Conservation (phyloP, 1,284 basidiomycete species). For the Irpex lacteus region DNA sequence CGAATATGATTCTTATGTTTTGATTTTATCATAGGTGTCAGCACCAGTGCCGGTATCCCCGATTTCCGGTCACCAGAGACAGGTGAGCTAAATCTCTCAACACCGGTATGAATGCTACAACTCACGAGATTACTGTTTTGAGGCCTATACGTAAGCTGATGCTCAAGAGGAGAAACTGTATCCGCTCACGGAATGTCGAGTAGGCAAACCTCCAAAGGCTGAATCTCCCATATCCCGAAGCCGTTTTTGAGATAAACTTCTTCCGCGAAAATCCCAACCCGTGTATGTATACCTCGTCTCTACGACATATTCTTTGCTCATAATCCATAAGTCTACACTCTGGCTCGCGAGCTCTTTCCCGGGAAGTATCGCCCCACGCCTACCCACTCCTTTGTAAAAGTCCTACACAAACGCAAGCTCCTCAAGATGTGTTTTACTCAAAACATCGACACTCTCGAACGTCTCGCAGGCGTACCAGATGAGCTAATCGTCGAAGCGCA, state of each 20-base stretch:
- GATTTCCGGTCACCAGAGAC: slow-evolving; percentile 79
- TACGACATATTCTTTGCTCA: neutral
- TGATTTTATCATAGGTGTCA: slow-evolving; percentile 49
- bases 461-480: slow-evolving; percentile 75
- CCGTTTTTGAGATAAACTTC: slow-evolving; percentile 77
- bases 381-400: slow-evolving; percentile 87
- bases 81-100: slow-evolving; percentile 37
- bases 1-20: neutral
- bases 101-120: neutral
- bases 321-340: slow-evolving; percentile 65
- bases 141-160: slow-evolving; percentile 55
- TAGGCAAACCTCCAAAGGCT: slow-evolving; percentile 74
- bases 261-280: slow-evolving; percentile 71
- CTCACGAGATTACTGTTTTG: slow-evolving; percentile 1
- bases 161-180: neutral
- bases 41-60: slow-evolving; percentile 78
- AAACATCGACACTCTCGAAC: slow-evolving; percentile 93
- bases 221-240: slow-evolving; percentile 76
- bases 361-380: slow-evolving; percentile 84
- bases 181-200: slow-evolving; percentile 1
- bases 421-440: slow-evolving; percentile 83
- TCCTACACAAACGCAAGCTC: slow-evolving; percentile 64
- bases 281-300: slow-evolving; percentile 43
- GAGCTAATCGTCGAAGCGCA: slow-evolving; percentile 90
- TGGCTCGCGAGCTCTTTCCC: slow-evolving; percentile 90